Conservation (phyloP, 1,284 basidiomycete species). For the Dichomitus squalens region DNA sequence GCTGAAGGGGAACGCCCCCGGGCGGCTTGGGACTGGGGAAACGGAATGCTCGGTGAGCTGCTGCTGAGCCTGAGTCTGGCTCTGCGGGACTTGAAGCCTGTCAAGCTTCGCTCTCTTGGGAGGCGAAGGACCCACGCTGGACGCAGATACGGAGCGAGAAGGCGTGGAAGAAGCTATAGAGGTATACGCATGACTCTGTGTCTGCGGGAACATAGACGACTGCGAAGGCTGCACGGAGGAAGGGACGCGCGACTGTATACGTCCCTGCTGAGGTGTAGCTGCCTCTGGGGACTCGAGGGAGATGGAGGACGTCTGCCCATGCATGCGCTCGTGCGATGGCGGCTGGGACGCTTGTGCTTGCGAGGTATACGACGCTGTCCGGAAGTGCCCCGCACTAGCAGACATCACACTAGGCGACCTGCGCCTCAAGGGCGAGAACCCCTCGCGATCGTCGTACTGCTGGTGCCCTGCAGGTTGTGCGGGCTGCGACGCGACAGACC, state of each 20-base stretch:
- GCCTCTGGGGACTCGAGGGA: neutral
- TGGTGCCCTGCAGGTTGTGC: neutral
- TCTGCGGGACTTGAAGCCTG: neutral
- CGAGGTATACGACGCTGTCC: slow-evolving; percentile 10
- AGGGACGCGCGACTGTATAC: neutral
- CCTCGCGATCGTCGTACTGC: neutral
- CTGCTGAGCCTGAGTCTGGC: neutral
- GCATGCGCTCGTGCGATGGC: neutral
- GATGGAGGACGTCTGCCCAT: slow-evolving; percentile 2
- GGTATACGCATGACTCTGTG: no score
- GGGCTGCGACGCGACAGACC: neutral
- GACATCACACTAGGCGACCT: slow-evolving; percentile 2
- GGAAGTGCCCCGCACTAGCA: slow-evolving; percentile 3
- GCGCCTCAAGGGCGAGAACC: neutral
- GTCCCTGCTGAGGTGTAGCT: neutral
- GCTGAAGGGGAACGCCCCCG: slow-evolving; percentile 9
- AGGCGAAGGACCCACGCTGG: slow-evolving; percentile 17
- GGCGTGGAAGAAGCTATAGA: neutral
- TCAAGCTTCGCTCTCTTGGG: slow-evolving; percentile 25
- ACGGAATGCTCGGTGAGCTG: slow-evolving; percentile 4
- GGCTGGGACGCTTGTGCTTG: slow-evolving; percentile 6
- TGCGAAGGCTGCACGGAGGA: neutral
- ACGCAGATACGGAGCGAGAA: neutral
- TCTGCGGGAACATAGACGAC: slow-evolving; percentile 1
- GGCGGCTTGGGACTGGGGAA: slow-evolving; percentile 8